Evolutionary conservation across 495 filamentous ascomycete genomes (phyloP).

Genomic region (Chaetomium cochliodes): DNA sequence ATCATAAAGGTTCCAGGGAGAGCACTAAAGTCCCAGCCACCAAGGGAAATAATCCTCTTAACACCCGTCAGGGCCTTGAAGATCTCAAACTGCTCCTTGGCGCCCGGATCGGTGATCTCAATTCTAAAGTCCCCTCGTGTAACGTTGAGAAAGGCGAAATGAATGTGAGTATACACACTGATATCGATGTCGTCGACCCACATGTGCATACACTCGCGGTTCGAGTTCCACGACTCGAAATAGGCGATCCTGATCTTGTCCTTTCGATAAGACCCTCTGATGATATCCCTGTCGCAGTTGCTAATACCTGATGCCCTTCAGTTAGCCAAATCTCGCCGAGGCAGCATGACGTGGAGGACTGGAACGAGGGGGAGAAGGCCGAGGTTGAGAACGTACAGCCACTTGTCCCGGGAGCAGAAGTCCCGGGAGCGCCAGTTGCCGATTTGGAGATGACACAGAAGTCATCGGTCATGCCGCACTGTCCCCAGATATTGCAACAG

Average conservation of each 20-base stretch:
- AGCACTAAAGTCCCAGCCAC: conserved; percentile 35
- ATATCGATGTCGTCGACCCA: conserved; percentile 18
- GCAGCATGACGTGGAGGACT: neutral
- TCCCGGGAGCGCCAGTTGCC: conserved; percentile 40
- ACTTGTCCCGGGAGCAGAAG: conserved; percentile 28
- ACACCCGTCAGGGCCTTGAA: conserved; percentile 26
- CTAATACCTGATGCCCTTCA: neutral
- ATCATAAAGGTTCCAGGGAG: conserved; percentile 28
- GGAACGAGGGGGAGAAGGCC: neutral
- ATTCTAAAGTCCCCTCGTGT: conserved; percentile 8
- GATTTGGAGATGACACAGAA: conserved; percentile 5
- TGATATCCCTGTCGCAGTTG: conserved; percentile 44
- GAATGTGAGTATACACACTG: conserved; percentile 27
- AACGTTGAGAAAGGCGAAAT: conserved; percentile 28
- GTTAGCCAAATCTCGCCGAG: neutral
- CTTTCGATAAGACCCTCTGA: conserved; percentile 19
- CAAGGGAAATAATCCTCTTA: conserved; percentile 36
- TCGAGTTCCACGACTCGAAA: conserved; percentile 33
- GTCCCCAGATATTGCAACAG: conserved; percentile 44
- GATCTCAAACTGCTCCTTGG: conserved; percentile 19
- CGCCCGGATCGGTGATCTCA: neutral
- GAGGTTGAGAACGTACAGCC: conserved; percentile 39
- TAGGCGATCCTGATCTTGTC: conserved; percentile 24
- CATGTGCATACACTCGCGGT: conserved; percentile 31
- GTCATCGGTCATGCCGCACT: conserved; percentile 42